phyloP scores from a whole-genome alignment of 192 early-diverging fungal genomes.

The Coemansia sp. region DNA sequence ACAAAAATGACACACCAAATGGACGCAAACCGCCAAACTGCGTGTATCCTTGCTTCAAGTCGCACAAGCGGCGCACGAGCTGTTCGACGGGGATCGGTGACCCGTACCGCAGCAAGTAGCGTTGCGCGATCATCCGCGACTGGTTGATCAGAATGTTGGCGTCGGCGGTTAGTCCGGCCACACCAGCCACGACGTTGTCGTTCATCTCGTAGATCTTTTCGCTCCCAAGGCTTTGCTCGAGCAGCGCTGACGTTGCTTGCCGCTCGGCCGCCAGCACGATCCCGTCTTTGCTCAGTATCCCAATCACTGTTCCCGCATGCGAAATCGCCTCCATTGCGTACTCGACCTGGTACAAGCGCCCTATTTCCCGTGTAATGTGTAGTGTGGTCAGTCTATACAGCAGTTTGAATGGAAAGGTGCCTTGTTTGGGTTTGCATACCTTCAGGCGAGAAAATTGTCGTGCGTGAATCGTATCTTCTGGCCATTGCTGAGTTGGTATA shows the following conservation, averaged over 20 bases:
- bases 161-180: conserved; percentile 95
- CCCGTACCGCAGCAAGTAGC: conserved; percentile 82
- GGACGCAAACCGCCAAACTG: conserved; percentile 98
- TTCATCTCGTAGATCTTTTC: conserved; percentile 98
- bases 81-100: conserved; percentile 94
- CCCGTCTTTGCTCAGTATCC: conserved; percentile 88
- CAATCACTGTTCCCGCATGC: conserved; percentile 92
- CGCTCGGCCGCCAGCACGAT: conserved; percentile 97
- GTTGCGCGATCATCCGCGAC: conserved; percentile 81
- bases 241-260: conserved; percentile 87
- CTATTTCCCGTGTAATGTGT: conserved; percentile 44
- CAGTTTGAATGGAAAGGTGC: background rate
- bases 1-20: conserved; percentile 97
- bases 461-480: conserved; percentile 96
- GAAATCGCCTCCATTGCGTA: conserved; percentile 99
- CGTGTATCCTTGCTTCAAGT: conserved; percentile 98
- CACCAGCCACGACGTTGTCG: conserved; percentile 91
- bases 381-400: background rate
- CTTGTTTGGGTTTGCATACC: conserved; percentile 57
- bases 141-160: conserved; percentile 95
- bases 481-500: conserved; percentile 64
- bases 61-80: conserved; percentile 91
- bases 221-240: conserved; percentile 79
- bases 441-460: conserved; percentile 99
- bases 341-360: conserved; percentile 98